Base-by-base conservation (phyloP, 176 grass and related monocot species). In the Carex myosuroides region DNA sequence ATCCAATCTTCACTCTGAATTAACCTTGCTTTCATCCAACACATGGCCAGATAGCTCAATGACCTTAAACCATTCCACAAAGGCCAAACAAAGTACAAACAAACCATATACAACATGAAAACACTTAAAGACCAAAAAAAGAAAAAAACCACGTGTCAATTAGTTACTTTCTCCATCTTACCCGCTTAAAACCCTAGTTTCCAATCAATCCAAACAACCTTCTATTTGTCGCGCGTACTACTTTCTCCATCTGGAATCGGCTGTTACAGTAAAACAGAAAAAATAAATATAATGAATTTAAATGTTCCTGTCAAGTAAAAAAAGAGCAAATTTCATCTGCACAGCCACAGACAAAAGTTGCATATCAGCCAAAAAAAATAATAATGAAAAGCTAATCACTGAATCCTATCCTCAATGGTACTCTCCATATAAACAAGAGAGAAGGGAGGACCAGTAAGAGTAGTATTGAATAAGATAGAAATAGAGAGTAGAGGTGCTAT, bases 91-190 rank as follows among this genome's bases (percentile, higher is more conserved):
- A 66, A 63, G 57, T 63, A 24, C 80, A 82, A 68, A 8, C 42
- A 77, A 55, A 32, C 13, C 24, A 77, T 77, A 77, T 46, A 62
- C 39, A 81, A n/a, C 74, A 79, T 64, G 61, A 64, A 64, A 64
- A 78, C 35, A 53, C 42, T 26, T 22, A 21, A 26, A 17, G 9
- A 4, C 57, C 46, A 0, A 3, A 9, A 46, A 46, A 9, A 1
- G 9, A 44, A 8, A 46, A 46, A 46, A 46, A 44, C 6, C 42
- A 46, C 46, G 32, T 32, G 20, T 29, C 22, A 59, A 22, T 76
- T 89, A 64, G 74, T 67, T 41, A n/a, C 44, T 11, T 13, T 44
- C 68, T 85, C 55, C 26, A 32, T n/a, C 30, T 41, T 55, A 81
- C 44, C 44, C 1, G 44, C 1, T 39, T 21, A 6, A 63, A 85